Conservation (phyloP, 768 basidiomycete species). For the Suillus alpinus region DNA sequence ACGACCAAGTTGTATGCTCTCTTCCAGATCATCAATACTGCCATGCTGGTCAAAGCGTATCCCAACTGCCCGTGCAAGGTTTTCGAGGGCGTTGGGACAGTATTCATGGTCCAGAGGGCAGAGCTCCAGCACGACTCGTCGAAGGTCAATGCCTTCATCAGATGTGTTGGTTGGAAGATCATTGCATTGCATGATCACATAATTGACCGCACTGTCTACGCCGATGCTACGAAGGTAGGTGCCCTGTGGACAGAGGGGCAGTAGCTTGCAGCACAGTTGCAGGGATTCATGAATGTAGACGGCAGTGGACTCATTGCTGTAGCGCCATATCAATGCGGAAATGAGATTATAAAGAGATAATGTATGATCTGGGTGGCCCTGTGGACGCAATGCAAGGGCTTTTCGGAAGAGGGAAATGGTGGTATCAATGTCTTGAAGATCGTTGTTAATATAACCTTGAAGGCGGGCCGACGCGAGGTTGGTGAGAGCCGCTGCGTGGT, state of each 20-base stretch:
- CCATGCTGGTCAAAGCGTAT: slow-evolving; percentile 5
- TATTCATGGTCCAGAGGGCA: not conserved
- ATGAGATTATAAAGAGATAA: slow-evolving; percentile 13
- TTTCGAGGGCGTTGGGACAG: not conserved
- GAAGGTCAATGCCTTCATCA: not conserved
- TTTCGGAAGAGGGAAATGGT: not conserved
- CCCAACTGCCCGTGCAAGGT: not conserved
- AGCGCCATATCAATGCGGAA: slow-evolving; percentile 5
- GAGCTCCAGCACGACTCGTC: not conserved
- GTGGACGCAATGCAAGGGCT: slow-evolving; percentile 6
- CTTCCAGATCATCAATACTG: slow-evolving; percentile 8
- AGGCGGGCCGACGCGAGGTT: slow-evolving; percentile 4
- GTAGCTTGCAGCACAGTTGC: not conserved
- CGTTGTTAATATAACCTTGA: not conserved
- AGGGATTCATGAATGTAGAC: slow-evolving; percentile 15
- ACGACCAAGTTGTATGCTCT: slow-evolving; percentile 1
- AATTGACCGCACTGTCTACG: too few species aligned
- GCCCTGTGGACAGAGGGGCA: not conserved
- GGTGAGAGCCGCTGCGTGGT: not conserved
- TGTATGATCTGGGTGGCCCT: slow-evolving; percentile 6
- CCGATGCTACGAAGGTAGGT: not conserved
- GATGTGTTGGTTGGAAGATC: not conserved
- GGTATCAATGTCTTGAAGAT: not conserved
- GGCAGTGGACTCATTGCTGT: slow-evolving; percentile 2
- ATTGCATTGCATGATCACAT: too few species aligned